A percentile compares a stretch with the other conserved stretches of the same genome.
Conservation (phyloP, 2,329 filamentous ascomycete genomes). For the Huntiella decipiens region DNA sequence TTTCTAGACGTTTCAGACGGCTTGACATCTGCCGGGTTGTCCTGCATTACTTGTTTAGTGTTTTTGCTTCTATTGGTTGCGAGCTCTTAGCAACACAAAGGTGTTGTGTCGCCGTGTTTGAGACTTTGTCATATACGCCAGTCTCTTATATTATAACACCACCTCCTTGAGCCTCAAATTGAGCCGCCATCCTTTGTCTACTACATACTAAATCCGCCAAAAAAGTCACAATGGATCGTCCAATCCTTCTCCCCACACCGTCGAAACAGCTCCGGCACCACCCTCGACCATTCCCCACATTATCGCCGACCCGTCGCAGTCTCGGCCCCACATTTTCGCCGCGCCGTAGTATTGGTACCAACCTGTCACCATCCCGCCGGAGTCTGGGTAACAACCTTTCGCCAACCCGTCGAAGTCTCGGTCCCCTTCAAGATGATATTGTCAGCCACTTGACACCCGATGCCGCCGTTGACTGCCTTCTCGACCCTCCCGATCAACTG, state of each 20-base stretch:
- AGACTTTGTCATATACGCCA: too few species aligned
- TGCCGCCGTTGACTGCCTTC: slow-evolving; percentile 40
- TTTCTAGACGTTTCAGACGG: too few species aligned
- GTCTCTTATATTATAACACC: too few species aligned
- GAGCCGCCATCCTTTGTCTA: background rate
- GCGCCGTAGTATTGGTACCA: too few species aligned
- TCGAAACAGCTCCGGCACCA: slow-evolving; percentile 19
- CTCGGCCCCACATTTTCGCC: slow-evolving; percentile 2
- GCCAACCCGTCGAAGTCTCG: slow-evolving; percentile 18
- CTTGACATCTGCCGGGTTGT: too few species aligned
- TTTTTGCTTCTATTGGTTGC: too few species aligned
- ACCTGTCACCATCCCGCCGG: too few species aligned
- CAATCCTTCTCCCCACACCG: slow-evolving; percentile 17
- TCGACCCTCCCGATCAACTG: slow-evolving; percentile 30
- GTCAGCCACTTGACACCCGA: slow-evolving; percentile 41
- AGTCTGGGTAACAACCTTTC: too few species aligned
- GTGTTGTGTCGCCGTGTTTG: too few species aligned
- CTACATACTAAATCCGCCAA: background rate
- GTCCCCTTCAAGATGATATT: slow-evolving; percentile 30
- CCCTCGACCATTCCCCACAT: slow-evolving; percentile 22
- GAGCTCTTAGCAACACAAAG: too few species aligned
- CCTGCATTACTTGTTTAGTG: too few species aligned
- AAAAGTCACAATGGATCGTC: slow-evolving; percentile 7
- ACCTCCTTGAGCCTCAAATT: too few species aligned
- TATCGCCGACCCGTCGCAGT: slow-evolving; percentile 27